phyloP scores from a whole-genome alignment of 768 basidiomycete genomes.

The Kwoniella shandongensis region DNA sequence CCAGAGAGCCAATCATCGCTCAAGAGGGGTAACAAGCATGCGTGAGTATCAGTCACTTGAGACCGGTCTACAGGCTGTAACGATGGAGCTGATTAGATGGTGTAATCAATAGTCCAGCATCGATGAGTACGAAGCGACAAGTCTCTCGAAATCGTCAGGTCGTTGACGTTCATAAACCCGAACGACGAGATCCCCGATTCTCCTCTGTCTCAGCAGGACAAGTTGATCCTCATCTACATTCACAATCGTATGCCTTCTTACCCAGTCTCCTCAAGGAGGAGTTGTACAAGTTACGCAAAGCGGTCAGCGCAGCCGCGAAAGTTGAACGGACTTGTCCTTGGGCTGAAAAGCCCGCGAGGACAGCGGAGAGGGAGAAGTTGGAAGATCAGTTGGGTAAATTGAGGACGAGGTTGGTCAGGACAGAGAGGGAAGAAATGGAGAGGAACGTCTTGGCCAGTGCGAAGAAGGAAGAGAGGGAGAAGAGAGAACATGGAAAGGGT shows the following conservation, averaged over 20 bases:
- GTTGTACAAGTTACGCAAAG: constrained; percentile 64
- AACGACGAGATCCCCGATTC: constrained; percentile 84
- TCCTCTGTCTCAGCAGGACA: constrained; percentile 66
- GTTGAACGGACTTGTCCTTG: constrained; percentile 39
- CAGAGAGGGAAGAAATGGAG: constrained; percentile 69
- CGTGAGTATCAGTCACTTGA: constrained; percentile 63
- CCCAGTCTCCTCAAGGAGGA: constrained; percentile 66
- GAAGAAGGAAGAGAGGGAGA: constrained; percentile 65
- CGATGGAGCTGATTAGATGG: too few relatives aligned
- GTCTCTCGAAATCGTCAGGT: constrained; percentile 71
- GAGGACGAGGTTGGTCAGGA: constrained; percentile 74
- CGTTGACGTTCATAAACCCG: constrained; percentile 65
- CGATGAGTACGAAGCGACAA: constrained; percentile 79
- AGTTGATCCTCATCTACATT: constrained; percentile 67
- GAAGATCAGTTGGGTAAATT: constrained; percentile 72
- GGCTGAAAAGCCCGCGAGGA: constrained; percentile 58
- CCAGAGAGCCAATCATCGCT: constrained; percentile 30
- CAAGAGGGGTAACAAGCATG: constrained; percentile 76
- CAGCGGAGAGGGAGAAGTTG: constrained; percentile 67
- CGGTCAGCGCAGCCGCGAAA: constrained; percentile 69
- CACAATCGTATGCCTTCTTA: constrained; percentile 72
- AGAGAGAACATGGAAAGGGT: constrained; percentile 72
- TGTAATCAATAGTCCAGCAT: constrained; percentile 63
- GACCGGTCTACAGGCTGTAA: too few relatives aligned
- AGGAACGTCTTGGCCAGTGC: constrained; percentile 63